A percentile compares a stretch with the other conserved stretches of the same genome.
Conservation (phyloP, 257 asterid species). For the Galeopsis tetrahit region DNA sequence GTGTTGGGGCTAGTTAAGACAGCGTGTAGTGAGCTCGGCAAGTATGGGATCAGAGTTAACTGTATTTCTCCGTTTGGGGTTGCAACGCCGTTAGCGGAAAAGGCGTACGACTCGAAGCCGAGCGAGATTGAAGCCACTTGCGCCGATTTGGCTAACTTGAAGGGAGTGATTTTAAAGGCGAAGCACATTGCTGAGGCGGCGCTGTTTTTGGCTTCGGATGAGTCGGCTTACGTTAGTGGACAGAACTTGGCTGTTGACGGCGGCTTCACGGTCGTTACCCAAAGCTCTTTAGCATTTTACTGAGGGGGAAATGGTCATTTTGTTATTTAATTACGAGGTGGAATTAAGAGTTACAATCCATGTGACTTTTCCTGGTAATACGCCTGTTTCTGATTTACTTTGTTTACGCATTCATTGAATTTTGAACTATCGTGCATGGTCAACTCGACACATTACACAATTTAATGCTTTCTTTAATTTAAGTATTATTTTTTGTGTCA, state of each 20-base stretch:
- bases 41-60: constrained; percentile 64
- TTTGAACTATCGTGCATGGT: constrained; percentile 21
- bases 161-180: constrained; percentile 52
- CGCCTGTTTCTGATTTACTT: constrained; percentile 32
- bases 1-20: constrained; percentile 59
- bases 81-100: constrained; percentile 58
- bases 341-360: constrained; percentile 35
- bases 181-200: constrained; percentile 61
- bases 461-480: background rate
- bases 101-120: constrained; percentile 39
- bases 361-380: constrained; percentile 46
- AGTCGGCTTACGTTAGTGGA: constrained; percentile 68
- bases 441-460: constrained; percentile 29
- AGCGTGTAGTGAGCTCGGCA: constrained; percentile 62
- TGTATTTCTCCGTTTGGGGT: constrained; percentile 63
- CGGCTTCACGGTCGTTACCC: constrained; percentile 57
- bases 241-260: constrained; percentile 74
- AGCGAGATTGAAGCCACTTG: constrained; percentile 40
- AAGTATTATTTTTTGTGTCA: background rate
- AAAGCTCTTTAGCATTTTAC: constrained; percentile 36
- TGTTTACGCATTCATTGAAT: background rate
- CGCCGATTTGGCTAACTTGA: constrained; percentile 40
- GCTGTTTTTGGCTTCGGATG: constrained; percentile 66
- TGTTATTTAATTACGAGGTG: background rate
- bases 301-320: background rate